Evolutionary conservation across 2,329 filamentous ascomycete genomes (phyloP).

Genomic region (Metarhizium humberi): DNA sequence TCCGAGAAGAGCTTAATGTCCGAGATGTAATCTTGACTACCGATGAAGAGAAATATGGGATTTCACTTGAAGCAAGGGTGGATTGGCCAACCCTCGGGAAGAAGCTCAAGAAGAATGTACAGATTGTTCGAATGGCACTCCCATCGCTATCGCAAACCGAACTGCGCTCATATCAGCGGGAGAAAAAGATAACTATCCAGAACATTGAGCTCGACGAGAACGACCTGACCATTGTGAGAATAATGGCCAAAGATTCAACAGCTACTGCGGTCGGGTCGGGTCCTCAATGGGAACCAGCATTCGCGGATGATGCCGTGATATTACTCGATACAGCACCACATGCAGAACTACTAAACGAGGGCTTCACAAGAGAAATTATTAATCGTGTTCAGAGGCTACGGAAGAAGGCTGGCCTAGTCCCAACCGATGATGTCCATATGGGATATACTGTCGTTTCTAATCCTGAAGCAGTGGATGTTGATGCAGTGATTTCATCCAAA

Average conservation of each 20-base stretch:
- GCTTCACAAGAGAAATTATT: no score
- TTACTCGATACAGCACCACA: no score
- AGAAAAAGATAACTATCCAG: slow-evolving; percentile 46
- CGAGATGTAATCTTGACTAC: no score
- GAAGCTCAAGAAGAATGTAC: slow-evolving; percentile 70
- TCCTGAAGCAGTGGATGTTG: neutral
- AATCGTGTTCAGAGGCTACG: no score
- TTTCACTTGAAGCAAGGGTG: no score
- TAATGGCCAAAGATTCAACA: slow-evolving; percentile 1
- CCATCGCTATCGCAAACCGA: slow-evolving; percentile 64
- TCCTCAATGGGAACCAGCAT: slow-evolving; percentile 6
- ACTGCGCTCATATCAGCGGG: slow-evolving; percentile 62
- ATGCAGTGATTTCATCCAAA: neutral
- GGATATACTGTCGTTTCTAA: neutral
- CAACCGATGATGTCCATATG: neutral
- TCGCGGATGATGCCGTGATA: no score
- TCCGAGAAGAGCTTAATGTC: no score
- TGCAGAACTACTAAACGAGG: no score
- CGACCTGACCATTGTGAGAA: slow-evolving; percentile 45
- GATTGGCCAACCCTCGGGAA: no score
- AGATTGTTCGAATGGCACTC: slow-evolving; percentile 72
- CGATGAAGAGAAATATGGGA: no score
- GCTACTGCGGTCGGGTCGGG: neutral
- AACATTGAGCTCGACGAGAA: slow-evolving; percentile 38
- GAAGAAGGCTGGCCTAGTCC: no score